phyloP scores from a whole-genome alignment of 108 stramenopile genomes.

The Cylindrotheca closterium region DNA sequence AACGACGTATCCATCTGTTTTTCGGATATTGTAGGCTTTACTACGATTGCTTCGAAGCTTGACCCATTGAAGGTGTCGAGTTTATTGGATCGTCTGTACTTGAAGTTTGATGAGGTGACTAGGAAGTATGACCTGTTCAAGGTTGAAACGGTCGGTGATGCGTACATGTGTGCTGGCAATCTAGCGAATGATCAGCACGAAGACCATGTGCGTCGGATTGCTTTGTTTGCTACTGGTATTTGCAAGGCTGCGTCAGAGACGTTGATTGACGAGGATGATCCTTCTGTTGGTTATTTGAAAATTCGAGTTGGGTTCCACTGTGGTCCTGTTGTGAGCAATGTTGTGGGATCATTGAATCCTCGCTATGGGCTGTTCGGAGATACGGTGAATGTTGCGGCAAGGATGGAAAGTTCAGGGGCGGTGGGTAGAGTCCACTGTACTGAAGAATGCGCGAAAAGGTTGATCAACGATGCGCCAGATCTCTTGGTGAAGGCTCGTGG shows the following conservation, averaged over 20 bases:
- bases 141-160: slow-evolving; percentile 62
- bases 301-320: slow-evolving; percentile 53
- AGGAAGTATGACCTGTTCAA: slow-evolving; percentile 53
- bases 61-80: slow-evolving; percentile 38
- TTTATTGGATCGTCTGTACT: slow-evolving; percentile 52
- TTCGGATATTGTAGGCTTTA: slow-evolving; percentile 63
- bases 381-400: slow-evolving; percentile 4
- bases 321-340: slow-evolving; percentile 53
- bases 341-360: slow-evolving; percentile 50
- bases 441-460: slow-evolving; percentile 4
- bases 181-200: slow-evolving; percentile 28
- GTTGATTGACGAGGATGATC: slow-evolving; percentile 34
- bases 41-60: slow-evolving; percentile 32
- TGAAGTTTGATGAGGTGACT: slow-evolving; percentile 45
- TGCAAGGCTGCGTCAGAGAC: slow-evolving; percentile 39
- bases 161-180: slow-evolving; percentile 30
- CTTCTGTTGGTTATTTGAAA: slow-evolving; percentile 32
- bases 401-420: slow-evolving; percentile 49
- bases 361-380: slow-evolving; percentile 32
- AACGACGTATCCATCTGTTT: slow-evolving; percentile 41
- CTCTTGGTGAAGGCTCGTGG: slow-evolving; percentile 8
- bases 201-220: slow-evolving; percentile 57
- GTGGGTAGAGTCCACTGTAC: slow-evolving; percentile 50
- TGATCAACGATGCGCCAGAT: slow-evolving; percentile 5
- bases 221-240: slow-evolving; percentile 44